Conservation (phyloP, 257 asterid genomes). For the Salvia miltiorrhiza region DNA sequence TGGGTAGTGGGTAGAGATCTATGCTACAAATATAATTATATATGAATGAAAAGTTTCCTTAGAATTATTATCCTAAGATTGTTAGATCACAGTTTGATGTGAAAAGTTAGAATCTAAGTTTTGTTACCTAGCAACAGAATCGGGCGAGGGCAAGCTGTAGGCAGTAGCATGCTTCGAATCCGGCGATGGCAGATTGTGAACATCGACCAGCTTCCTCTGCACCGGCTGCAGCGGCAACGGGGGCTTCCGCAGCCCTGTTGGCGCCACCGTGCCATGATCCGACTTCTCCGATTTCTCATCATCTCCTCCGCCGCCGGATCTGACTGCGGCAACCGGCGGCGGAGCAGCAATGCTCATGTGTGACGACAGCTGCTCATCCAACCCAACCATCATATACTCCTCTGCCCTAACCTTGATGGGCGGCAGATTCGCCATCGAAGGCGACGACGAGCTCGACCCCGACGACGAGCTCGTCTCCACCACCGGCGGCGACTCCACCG, state of each 20-base stretch:
- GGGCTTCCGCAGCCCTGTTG: slow-evolving; percentile 43
- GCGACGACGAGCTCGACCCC: slow-evolving; percentile 57
- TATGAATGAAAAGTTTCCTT: too few species aligned
- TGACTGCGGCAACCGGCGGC: background rate
- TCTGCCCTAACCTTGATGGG: slow-evolving; percentile 52
- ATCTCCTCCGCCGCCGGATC: slow-evolving; percentile 31
- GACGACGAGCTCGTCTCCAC: slow-evolving; percentile 51
- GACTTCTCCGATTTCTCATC: slow-evolving; percentile 48
- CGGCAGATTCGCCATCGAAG: slow-evolving; percentile 53
- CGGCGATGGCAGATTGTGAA: slow-evolving; percentile 59
- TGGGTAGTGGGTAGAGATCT: too few species aligned
- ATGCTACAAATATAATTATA: too few species aligned
- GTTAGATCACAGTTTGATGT: background rate
- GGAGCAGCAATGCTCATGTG: slow-evolving; percentile 33
- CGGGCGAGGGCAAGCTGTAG: slow-evolving; percentile 65
- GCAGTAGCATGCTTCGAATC: slow-evolving; percentile 62
- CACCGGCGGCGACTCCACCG: background rate
- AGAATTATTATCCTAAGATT: too few species aligned
- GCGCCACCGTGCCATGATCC: slow-evolving; percentile 16
- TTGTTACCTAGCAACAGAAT: slow-evolving; percentile 66
- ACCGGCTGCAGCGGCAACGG: slow-evolving; percentile 64
- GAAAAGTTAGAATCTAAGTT: background rate
- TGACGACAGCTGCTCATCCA: slow-evolving; percentile 61
- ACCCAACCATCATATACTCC: slow-evolving; percentile 33
- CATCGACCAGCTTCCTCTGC: slow-evolving; percentile 52